A percentile compares a stretch with the other conserved stretches of the same genome.
Evolutionary conservation across 202 grass and related monocot genomes (phyloP).

Genomic region (Panicum virgatum): DNA sequence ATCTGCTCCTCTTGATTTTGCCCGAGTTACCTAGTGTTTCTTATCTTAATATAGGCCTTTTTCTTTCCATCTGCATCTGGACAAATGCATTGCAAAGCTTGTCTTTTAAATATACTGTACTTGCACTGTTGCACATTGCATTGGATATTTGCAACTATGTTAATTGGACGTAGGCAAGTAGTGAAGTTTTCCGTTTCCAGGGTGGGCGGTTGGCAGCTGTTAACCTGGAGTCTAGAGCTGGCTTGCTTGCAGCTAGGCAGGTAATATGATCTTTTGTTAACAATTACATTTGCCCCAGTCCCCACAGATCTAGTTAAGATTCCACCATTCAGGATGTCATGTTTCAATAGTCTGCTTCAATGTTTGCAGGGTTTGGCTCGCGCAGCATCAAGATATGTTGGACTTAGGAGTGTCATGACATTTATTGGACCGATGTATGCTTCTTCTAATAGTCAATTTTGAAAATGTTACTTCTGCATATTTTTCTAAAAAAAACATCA

Average conservation of each 20-base stretch:
- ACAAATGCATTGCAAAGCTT: conserved; percentile 7
- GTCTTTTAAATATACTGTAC: background rate
- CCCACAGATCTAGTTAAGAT: background rate
- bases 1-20: background rate
- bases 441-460: conserved; percentile 38
- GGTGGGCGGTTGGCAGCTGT: conserved; percentile 78
- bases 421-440: conserved; percentile 86
- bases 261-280: conserved; percentile 47
- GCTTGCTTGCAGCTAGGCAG: conserved; percentile 84
- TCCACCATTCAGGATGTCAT: conserved; percentile 1
- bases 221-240: conserved; percentile 80
- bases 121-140: background rate
- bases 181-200: conserved; percentile 41
- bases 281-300: background rate
- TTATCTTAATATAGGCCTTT: conserved; percentile 16
- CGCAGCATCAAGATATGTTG: conserved; percentile 76
- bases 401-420: conserved; percentile 81
- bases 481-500: background rate
- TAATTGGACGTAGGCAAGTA: background rate
- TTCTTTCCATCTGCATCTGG: background rate
- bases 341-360: conserved; percentile 29
- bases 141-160: background rate
- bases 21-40: background rate
- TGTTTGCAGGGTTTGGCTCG: conserved; percentile 68
- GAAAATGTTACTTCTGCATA: conserved; percentile 1